Conservation (phyloP, 2,329 filamentous ascomycete species). For the Fusarium sp. region DNA sequence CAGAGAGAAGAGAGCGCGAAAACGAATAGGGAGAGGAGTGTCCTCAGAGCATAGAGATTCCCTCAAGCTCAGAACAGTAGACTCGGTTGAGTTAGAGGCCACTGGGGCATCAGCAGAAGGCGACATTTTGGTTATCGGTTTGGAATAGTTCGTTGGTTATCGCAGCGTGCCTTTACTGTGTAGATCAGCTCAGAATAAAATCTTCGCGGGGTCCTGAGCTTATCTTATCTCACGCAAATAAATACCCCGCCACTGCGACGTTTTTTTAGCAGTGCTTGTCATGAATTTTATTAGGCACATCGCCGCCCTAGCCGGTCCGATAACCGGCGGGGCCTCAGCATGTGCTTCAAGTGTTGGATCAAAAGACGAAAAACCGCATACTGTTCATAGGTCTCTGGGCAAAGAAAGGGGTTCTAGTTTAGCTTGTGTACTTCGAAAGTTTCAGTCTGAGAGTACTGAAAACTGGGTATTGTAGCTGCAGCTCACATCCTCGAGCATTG, state of each 20-base stretch:
- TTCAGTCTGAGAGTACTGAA: not conserved
- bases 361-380: not conserved
- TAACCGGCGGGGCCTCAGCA: not conserved
- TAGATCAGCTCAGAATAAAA: slow-evolving; percentile 45
- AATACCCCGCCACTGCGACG: slow-evolving; percentile 23
- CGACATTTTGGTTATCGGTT: slow-evolving; percentile 42
- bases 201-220: slow-evolving; percentile 48
- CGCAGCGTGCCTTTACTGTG: slow-evolving; percentile 16
- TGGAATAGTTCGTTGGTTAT: slow-evolving; percentile 20
- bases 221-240: slow-evolving; percentile 41
- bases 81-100: slow-evolving; percentile 37
- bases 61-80: slow-evolving; percentile 73
- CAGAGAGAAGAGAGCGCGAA: slow-evolving; percentile 96
- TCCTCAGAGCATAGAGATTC: slow-evolving; percentile 82
- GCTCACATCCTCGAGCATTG: not conserved
- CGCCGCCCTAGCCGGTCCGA: slow-evolving; percentile 7
- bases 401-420: not conserved
- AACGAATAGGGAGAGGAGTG: slow-evolving; percentile 86
- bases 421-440: not conserved
- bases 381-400: no score
- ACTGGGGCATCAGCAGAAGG: slow-evolving; percentile 40
- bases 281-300: not conserved
- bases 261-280: not conserved
- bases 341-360: not conserved
- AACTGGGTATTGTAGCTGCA: not conserved